Evolutionary conservation across 768 basidiomycete species (phyloP), one percentile per base, ranked within the genome.

Genomic region (Trametopsis cervina): DNA sequence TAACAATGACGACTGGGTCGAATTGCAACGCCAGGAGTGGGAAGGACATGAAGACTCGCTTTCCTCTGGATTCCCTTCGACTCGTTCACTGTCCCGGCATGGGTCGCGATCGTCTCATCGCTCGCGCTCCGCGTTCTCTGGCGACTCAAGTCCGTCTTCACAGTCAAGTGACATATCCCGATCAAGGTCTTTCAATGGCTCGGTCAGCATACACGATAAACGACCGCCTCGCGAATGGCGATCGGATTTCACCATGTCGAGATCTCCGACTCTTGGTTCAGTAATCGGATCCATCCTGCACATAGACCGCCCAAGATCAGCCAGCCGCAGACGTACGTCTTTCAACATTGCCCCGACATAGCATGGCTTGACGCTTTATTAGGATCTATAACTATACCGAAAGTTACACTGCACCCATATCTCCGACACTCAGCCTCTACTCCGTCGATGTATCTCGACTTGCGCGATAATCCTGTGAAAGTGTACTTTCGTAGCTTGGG

Each of bases 391-490:
- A 54, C 40, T 52, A 47, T 49, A 4, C 49, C 54, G 39, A 55
- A 52, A 39, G 53, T 52, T 40, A 52, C 53, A 39, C 48, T 66
- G 27, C 55, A 62, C 41, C 49, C 58, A 4, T 62, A 59, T 29
- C 49, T 67, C 15, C 62, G 63, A 9, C 63, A 61, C 47, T 47
- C 51, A 12, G 27, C 56, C 1, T 56, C 60, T 5, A 48, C 63
- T 13, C 68, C 74, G 0, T 65, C 74, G 2, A 60, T 79, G 22
- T 61, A 66, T 46, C 70, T 70, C 56, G 80, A 85, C 60, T 59
- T 85, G 13, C 78, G 80, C 13, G 57, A 56, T 1, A 60, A 69
- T 17, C 69, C 72, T 1, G 50, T 57, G 17, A 57, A 63, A 18
- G 55, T 80, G 38, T 51, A 67, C 15, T 76, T 83, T 58, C 71